A percentile compares a stretch with the other conserved stretches of the same genome.
phyloP scores from a whole-genome alignment of 352 stramenopile species.

The Sclerospora graminicola region DNA sequence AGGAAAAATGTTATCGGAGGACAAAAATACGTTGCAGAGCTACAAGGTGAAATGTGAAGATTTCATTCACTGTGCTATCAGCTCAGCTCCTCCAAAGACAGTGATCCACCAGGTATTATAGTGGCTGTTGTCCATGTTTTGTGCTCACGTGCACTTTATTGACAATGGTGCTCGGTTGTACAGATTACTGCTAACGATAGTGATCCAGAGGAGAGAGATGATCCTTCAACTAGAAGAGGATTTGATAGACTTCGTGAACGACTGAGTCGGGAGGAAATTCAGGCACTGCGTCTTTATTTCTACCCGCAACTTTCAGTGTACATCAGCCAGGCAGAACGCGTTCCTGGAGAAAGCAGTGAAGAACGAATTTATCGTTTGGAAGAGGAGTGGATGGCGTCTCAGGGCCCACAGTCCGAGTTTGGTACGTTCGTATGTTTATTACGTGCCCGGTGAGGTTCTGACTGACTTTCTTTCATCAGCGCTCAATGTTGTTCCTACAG shows the following conservation, averaged over 20 bases:
- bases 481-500: slow-evolving; percentile 67
- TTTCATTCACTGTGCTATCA: slow-evolving; percentile 84
- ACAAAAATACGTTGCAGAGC: slow-evolving; percentile 57
- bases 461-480: slow-evolving; percentile 23
- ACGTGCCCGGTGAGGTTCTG: neutral
- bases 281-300: slow-evolving; percentile 77
- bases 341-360: slow-evolving; percentile 69
- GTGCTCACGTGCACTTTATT: neutral
- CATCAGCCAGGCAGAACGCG: slow-evolving; percentile 70
- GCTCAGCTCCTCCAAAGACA: slow-evolving; percentile 58
- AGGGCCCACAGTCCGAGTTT: slow-evolving; percentile 83
- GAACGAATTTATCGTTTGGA: slow-evolving; percentile 84
- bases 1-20: slow-evolving; percentile 82
- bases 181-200: slow-evolving; percentile 24
- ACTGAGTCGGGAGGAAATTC: slow-evolving; percentile 78
- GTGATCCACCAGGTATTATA: slow-evolving; percentile 58
- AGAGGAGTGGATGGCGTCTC: slow-evolving; percentile 83
- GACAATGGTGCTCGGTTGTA: neutral
- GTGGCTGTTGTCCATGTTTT: neutral
- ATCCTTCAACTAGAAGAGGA: slow-evolving; percentile 40
- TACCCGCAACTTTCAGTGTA: slow-evolving; percentile 80
- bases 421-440: slow-evolving; percentile 25
- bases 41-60: slow-evolving; percentile 75
- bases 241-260: slow-evolving; percentile 76
- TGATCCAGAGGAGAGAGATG: slow-evolving; percentile 49